A percentile compares a stretch with the other conserved stretches of the same genome.
phyloP scores from a whole-genome alignment of 108 stramenopile genomes.

The Phaeodactylum tricornutum region DNA sequence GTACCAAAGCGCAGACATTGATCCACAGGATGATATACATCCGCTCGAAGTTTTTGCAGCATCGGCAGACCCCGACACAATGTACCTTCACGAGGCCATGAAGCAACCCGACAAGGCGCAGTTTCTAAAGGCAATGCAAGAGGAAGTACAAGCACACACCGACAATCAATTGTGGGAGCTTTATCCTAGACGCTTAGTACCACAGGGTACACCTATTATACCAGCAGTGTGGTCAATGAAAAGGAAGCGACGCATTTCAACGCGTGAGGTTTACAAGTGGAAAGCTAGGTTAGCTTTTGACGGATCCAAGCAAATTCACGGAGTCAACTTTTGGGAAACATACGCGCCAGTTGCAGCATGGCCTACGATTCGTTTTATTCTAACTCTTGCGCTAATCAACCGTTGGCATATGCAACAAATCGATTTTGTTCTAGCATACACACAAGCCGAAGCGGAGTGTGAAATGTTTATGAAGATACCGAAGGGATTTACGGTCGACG shows the following conservation, averaged over 20 bases:
- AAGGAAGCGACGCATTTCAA: conserved; percentile 29
- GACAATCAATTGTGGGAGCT: conserved; percentile 5
- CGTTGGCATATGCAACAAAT: conserved; percentile 28
- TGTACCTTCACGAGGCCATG: conserved; percentile 27
- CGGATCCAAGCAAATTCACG: conserved; percentile 15
- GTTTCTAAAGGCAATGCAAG: conserved; percentile 15
- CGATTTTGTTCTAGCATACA: conserved; percentile 34
- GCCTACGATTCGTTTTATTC: conserved; percentile 22
- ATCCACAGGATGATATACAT: conserved; percentile 2
- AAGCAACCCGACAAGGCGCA: conserved; percentile 12
- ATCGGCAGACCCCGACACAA: conserved; percentile 20
- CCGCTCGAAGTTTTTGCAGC: conserved; percentile 1
- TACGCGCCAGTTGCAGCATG: conserved; percentile 44
- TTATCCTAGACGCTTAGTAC: conserved; percentile 10
- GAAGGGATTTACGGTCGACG: conserved; percentile 13
- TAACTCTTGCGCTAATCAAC: conserved; percentile 13
- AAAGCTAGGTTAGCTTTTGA: conserved; percentile 22
- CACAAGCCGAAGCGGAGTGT: conserved; percentile 18
- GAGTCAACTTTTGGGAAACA: conserved; percentile 21
- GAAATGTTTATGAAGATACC: conserved; percentile 28
- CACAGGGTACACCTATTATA: conserved; percentile 17
- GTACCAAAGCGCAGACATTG: too few species aligned
- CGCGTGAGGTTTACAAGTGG: conserved; percentile 20
- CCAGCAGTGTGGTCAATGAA: conserved; percentile 40
- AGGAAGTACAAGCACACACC: conserved; percentile 12